phyloP scores from a whole-genome alignment of 495 filamentous ascomycete genomes.

The Monascus purpureus region DNA sequence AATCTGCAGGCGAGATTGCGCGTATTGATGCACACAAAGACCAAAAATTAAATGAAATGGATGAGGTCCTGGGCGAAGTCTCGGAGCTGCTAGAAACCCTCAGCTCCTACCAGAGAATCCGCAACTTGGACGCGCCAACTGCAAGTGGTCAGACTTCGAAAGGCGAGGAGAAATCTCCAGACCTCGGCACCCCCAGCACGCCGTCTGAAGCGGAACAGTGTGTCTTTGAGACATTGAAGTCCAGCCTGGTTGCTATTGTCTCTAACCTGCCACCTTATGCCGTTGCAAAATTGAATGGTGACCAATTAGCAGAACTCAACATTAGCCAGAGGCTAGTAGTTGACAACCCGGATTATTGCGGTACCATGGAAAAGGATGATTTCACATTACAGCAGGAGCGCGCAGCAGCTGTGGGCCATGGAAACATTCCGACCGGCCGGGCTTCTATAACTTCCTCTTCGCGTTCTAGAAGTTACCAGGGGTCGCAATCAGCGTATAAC shows the following conservation, averaged over 20 bases:
- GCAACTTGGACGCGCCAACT: conserved; percentile 43
- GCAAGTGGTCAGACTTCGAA: conserved; percentile 26
- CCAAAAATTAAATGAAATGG: conserved; percentile 43
- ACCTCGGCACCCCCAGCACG: conserved; percentile 28
- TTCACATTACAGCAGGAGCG: conserved; percentile 27
- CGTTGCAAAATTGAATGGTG: conserved; percentile 71
- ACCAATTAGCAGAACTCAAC: conserved; percentile 66
- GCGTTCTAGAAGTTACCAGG: conserved; percentile 17
- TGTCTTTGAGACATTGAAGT: conserved; percentile 62
- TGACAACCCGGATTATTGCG: conserved; percentile 54
- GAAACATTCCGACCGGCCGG: conserved; percentile 11
- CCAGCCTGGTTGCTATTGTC: conserved; percentile 59
- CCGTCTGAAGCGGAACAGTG: conserved; percentile 52
- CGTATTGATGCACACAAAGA: conserved; percentile 28
- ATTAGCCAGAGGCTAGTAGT: conserved; percentile 72
- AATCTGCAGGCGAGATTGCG: conserved; percentile 15
- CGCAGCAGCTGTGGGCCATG: conserved; percentile 10
- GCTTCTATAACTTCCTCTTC: conserved; percentile 6
- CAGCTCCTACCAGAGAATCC: conserved; percentile 73
- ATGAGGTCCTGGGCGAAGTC: conserved; percentile 65
- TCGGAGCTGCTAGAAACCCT: conserved; percentile 76
- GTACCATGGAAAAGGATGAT: conserved; percentile 82
- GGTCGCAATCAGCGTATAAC: conserved; percentile 17
- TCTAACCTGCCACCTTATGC: conserved; percentile 69
- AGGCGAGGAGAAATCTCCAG: conserved; percentile 17